These are phyloP conservation scores for Gloeostereum incarnatum DNA, from an alignment of 768 basidiomycete species.

Conservation along the genomic window DNA sequence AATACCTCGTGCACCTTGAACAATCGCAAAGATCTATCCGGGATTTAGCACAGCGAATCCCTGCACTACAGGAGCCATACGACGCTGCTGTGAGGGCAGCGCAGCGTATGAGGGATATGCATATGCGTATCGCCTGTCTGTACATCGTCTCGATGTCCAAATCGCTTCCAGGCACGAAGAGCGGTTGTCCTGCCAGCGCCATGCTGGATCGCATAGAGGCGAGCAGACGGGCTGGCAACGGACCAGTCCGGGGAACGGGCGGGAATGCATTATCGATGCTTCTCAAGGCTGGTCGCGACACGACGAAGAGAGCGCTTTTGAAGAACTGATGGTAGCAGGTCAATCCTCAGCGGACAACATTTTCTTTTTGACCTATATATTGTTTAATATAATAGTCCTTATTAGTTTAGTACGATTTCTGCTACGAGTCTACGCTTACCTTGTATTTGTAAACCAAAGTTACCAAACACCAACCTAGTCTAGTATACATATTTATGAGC, in stretches of 20 bases:
- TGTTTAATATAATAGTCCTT: no score
- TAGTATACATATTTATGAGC: neutral
- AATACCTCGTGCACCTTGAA: slow-evolving; percentile 67
- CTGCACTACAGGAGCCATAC: slow-evolving; percentile 63
- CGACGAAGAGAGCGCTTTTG: slow-evolving; percentile 60
- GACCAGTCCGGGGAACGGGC: slow-evolving; percentile 75
- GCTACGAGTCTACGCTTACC: neutral
- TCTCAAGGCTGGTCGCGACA: slow-evolving; percentile 85
- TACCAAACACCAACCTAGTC: neutral
- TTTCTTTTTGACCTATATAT: no score
- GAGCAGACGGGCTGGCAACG: slow-evolving; percentile 27
- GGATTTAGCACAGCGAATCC: slow-evolving; percentile 45
- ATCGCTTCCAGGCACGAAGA: slow-evolving; percentile 33
- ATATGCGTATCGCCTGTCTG: slow-evolving; percentile 82
- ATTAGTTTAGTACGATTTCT: neutral
- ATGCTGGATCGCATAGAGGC: slow-evolving; percentile 42
- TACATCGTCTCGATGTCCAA: slow-evolving; percentile 85
- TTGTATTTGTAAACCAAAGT: neutral
- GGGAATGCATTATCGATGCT: slow-evolving; percentile 77
- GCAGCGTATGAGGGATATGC: slow-evolving; percentile 76
- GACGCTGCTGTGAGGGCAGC: slow-evolving; percentile 70
- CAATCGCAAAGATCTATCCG: slow-evolving; percentile 53
- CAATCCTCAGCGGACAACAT: no score
- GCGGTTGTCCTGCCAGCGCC: slow-evolving; percentile 42
- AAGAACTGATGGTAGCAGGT: slow-evolving; percentile 17